Evolutionary conservation across 257 asterid genomes (phyloP), one percentile per base, ranked within the genome.

Genomic region (Avicennia marina): DNA sequence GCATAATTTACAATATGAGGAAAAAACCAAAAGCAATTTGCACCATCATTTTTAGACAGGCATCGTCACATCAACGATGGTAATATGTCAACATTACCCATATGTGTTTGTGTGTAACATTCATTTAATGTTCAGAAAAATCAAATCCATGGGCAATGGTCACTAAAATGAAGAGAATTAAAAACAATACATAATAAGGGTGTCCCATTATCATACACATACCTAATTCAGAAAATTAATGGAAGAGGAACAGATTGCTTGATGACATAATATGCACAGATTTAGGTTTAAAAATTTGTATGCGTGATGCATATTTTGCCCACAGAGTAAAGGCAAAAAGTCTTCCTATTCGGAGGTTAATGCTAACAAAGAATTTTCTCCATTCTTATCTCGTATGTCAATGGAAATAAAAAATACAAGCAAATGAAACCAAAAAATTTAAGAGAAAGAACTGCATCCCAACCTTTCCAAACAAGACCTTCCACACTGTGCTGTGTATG

Each of bases 401-500:
- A 32, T 16, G 8, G 46, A 56, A 22, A 20, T 16, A 19, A 32
- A 24, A 15, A 20, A 13, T 6, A 29, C 3, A n/a, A 22, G 22
- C 15, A 56, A 18, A n/a, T n/a, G 58, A 41, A 49, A 29, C 42
- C 4, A 18, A 9, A 44, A 2, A 34, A 13, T 21, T 6, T 24
- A 15, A 18, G 7, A 53, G 20, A 32, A 7, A 22, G n/a, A 15
- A 11, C 2, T 12, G 6, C 15, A 7, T 27, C n/a, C 75, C 7
- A 60, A 86, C 95, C 94, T 86, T 86, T 65, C 96, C 96, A 63
- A 88, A 85, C 72, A 88, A 77, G 72, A 83, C 90, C 73, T 88
- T 88, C 96, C 96, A 88, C 51, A 88, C 94, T 11, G 96, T 88
- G 78, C 95, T 88, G 57, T 88, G 96, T 55, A 88, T 87, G 70